A percentile compares a stretch with the other conserved stretches of the same genome.
phyloP scores from a whole-genome alignment of 2,329 filamentous ascomycete genomes.

The Fusarium nisikadoi region DNA sequence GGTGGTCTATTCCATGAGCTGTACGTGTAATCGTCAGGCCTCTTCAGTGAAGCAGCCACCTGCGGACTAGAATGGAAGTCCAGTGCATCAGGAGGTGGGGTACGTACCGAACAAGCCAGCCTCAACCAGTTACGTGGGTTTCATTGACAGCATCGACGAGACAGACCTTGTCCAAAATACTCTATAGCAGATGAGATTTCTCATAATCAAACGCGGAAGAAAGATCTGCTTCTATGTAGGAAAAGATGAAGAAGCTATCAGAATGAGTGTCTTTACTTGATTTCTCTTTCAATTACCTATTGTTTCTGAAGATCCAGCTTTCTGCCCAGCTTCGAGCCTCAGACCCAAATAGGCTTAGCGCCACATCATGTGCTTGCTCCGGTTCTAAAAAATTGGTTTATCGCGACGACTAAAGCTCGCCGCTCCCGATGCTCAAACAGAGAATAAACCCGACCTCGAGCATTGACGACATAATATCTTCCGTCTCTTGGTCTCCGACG shows the following conservation, averaged over 20 bases:
- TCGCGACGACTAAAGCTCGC: constrained; percentile 43
- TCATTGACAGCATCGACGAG: background rate
- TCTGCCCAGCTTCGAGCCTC: constrained; percentile 21
- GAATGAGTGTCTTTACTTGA: background rate
- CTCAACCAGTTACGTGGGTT: constrained; percentile 17
- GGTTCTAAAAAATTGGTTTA: constrained; percentile 46
- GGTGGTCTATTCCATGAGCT: constrained; percentile 27
- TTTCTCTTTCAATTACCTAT: background rate
- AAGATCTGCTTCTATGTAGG: background rate
- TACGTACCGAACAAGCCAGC: constrained; percentile 37
- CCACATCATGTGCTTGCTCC: constrained; percentile 42
- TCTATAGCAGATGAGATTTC: background rate
- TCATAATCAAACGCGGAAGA: too few relatives aligned
- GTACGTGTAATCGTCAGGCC: constrained; percentile 28
- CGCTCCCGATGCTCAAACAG: constrained; percentile 33
- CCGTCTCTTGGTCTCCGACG: constrained; percentile 17
- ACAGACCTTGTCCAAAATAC: background rate
- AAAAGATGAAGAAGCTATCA: rapidly evolving
- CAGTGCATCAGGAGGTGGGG: constrained; percentile 33
- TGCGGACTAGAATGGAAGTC: constrained; percentile 1
- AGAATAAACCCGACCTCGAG: constrained; percentile 25
- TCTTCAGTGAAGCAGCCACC: constrained; percentile 15
- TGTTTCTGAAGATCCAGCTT: background rate
- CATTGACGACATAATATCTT: constrained; percentile 40
- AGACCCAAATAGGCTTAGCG: constrained; percentile 33